Evolutionary conservation across 2,329 filamentous ascomycete genomes (phyloP).

Genomic region (Cladosporium sp.): DNA sequence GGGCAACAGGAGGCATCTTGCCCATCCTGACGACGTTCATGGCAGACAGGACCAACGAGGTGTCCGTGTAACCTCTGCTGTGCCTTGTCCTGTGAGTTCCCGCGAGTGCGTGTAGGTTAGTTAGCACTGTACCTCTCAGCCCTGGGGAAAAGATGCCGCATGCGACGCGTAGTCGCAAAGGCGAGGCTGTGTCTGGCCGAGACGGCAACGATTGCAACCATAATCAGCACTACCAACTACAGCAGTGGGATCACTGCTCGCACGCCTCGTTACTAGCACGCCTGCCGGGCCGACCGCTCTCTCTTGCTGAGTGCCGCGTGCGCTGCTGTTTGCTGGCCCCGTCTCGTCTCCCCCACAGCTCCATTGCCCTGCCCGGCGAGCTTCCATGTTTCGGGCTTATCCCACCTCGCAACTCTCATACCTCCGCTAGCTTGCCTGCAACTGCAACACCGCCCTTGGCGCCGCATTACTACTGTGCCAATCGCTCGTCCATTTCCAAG

Average conservation of each 20-base stretch:
- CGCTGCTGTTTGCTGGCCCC: not conserved
- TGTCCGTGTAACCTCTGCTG: not conserved
- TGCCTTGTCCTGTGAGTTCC: not conserved
- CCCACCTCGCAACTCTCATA: not conserved
- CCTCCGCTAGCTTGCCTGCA: not conserved
- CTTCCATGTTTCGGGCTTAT: not conserved
- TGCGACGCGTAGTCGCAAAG: not conserved
- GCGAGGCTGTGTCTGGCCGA: not conserved
- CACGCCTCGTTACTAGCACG: not conserved
- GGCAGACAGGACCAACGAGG: not conserved
- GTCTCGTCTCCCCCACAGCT: not conserved
- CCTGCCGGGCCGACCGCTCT: not conserved
- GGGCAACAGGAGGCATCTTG: too few species aligned
- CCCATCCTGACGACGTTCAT: too few species aligned
- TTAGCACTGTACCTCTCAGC: too few species aligned
- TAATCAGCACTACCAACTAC: too few species aligned
- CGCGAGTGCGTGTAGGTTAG: not conserved
- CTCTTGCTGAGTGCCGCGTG: not conserved
- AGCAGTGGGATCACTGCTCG: too few species aligned
- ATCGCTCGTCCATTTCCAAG: not conserved
- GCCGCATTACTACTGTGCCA: not conserved
- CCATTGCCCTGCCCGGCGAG: not conserved
- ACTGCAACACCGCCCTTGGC: not conserved
- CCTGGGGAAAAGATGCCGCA: not conserved
- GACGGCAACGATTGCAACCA: too few species aligned